A percentile compares a stretch with the other conserved stretches of the same genome.
phyloP scores from a whole-genome alignment of 2,329 filamentous ascomycete genomes.

The Lecanicillium sp. region DNA sequence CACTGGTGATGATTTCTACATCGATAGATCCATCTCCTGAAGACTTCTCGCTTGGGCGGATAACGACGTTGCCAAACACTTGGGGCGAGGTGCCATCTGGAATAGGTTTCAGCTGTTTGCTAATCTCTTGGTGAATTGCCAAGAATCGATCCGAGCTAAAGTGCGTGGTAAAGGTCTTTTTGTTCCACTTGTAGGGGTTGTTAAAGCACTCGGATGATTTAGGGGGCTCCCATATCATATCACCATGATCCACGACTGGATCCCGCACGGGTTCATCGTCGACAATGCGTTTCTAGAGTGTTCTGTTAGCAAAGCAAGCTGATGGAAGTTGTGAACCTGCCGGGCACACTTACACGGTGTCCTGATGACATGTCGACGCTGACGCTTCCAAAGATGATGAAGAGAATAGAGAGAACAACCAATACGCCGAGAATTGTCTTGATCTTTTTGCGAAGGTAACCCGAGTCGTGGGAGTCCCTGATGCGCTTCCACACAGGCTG shows the following conservation, averaged over 20 bases:
- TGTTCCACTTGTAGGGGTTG: slow-evolving; percentile 13
- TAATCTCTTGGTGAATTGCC: slow-evolving; percentile 29
- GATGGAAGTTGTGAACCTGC: not conserved
- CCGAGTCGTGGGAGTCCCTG: slow-evolving; percentile 13
- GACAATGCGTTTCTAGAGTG: slow-evolving; percentile 13
- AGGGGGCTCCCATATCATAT: slow-evolving; percentile 20
- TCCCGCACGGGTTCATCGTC: slow-evolving; percentile 17
- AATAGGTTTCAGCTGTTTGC: slow-evolving; percentile 11
- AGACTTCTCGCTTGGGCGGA: slow-evolving; percentile 27
- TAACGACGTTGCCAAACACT: slow-evolving; percentile 35
- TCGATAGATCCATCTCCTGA: slow-evolving; percentile 28
- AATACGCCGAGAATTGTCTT: slow-evolving; percentile 22
- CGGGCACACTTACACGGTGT: slow-evolving; percentile 21
- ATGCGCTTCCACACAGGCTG: slow-evolving; percentile 21
- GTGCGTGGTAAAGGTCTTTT: slow-evolving; percentile 16
- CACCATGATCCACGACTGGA: slow-evolving; percentile 12
- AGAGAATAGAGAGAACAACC: slow-evolving; percentile 24
- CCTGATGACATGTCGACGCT: slow-evolving; percentile 11
- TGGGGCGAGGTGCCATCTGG: slow-evolving; percentile 21
- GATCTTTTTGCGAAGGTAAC: slow-evolving; percentile 17
- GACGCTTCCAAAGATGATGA: slow-evolving; percentile 17
- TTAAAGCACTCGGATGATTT: slow-evolving; percentile 16
- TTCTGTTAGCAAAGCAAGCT: not conserved
- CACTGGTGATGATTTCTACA: slow-evolving; percentile 37
- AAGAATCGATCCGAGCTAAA: slow-evolving; percentile 29